phyloP scores from a whole-genome alignment of 331 rosid genomes.

The Prunus yedoensis region DNA sequence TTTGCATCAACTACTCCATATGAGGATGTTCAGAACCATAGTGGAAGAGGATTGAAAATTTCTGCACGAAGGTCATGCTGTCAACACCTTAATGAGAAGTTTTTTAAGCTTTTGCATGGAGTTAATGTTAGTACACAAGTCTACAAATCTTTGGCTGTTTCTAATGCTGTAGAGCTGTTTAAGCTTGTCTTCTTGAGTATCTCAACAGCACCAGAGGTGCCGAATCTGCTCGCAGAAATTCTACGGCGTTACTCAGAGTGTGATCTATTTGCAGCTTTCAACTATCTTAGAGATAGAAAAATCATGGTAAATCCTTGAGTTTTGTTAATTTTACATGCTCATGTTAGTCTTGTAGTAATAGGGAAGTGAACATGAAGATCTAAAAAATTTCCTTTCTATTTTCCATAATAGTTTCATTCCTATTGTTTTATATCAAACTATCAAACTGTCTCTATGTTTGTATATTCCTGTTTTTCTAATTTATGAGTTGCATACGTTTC shows the following conservation, averaged over 20 bases:
- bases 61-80: conserved; percentile 44
- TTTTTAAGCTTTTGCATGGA: conserved; percentile 54
- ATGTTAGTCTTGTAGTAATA: neutral
- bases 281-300: conserved; percentile 79
- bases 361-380: neutral
- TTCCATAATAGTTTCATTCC: neutral
- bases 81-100: conserved; percentile 54
- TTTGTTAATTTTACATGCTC: neutral
- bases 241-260: conserved; percentile 86
- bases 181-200: conserved; percentile 91
- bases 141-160: conserved; percentile 77
- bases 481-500: conserved; percentile 2
- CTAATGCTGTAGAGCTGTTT: conserved; percentile 95
- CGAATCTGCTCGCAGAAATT: conserved; percentile 71
- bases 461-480: neutral
- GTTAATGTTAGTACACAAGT: conserved; percentile 58
- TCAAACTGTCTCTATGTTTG: neutral
- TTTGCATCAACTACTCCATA: conserved; percentile 35
- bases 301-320: conserved; percentile 57
- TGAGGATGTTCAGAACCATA: conserved; percentile 44
- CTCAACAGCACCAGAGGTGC: conserved; percentile 62
- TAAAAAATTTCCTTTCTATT: neutral
- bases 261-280: conserved; percentile 94
- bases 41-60: conserved; percentile 33
- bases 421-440: neutral